A percentile compares a stretch with the other conserved stretches of the same genome.
Evolutionary conservation across 2,329 filamentous ascomycete species (phyloP).

Genomic region (Mycogone perniciosa): DNA sequence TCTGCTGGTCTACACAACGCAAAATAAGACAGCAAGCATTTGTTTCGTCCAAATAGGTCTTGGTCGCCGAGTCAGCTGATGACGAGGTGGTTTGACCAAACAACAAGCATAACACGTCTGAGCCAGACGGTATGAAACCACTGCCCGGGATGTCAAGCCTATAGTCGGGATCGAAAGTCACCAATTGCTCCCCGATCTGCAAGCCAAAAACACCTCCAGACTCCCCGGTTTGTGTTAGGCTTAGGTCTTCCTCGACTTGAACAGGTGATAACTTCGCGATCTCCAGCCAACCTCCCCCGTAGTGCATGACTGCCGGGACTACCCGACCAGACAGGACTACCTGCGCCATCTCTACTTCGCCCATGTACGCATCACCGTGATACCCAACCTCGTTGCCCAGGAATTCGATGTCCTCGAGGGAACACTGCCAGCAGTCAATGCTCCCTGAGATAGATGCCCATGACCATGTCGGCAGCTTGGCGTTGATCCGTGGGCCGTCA

Average conservation of each 20-base stretch:
- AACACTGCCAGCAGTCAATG: background rate
- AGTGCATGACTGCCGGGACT: background rate
- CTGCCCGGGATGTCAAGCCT: background rate
- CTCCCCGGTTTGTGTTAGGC: background rate
- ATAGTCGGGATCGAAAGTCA: constrained; percentile 4
- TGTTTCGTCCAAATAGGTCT: background rate
- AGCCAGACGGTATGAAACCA: background rate
- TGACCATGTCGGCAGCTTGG: constrained; percentile 11
- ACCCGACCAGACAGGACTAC: constrained; percentile 6
- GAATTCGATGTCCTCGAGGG: constrained; percentile 6
- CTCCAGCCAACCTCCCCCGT: background rate
- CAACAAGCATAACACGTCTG: constrained; percentile 4
- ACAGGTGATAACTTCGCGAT: background rate
- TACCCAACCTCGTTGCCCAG: constrained; percentile 1
- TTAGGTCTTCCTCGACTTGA: background rate
- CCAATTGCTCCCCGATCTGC: background rate
- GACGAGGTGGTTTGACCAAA: background rate
- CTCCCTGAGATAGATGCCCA: constrained; percentile 13
- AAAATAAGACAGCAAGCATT: constrained; percentile 1
- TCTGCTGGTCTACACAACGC: background rate
- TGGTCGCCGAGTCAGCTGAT: background rate
- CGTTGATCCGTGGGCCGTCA: background rate
- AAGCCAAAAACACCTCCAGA: background rate
- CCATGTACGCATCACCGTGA: constrained; percentile 3
- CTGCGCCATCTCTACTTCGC: constrained; percentile 3